Conservation (phyloP, 495 filamentous ascomycete genomes). For the Astrothelium macrocarpum region DNA sequence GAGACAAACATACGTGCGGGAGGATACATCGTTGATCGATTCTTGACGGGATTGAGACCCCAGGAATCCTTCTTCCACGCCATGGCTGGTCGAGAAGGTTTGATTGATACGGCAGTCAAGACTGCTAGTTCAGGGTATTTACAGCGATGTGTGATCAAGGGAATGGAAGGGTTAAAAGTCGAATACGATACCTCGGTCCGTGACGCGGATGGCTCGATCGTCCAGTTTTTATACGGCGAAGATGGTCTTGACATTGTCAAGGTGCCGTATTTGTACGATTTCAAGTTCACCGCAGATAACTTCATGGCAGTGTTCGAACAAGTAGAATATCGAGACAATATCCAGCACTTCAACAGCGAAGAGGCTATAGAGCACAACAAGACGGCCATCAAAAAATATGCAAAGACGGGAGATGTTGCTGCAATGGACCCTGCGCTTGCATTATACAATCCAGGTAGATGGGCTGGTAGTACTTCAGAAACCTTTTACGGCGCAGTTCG, state of each 20-base stretch:
- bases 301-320: slow-evolving; percentile 46
- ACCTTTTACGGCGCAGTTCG: slow-evolving; percentile 60
- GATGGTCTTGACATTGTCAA: slow-evolving; percentile 92
- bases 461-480: slow-evolving; percentile 82
- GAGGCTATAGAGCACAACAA: slow-evolving; percentile 56
- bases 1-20: slow-evolving; percentile 85
- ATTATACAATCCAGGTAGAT: slow-evolving; percentile 60
- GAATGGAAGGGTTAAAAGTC: slow-evolving; percentile 90
- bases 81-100: slow-evolving; percentile 96
- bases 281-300: slow-evolving; percentile 83
- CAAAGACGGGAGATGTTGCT: slow-evolving; percentile 56
- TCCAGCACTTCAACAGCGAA: slow-evolving; percentile 33
- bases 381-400: slow-evolving; percentile 67
- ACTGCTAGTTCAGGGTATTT: slow-evolving; percentile 94
- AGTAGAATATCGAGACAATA: slow-evolving; percentile 43
- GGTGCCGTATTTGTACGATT: slow-evolving; percentile 82
- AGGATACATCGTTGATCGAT: slow-evolving; percentile 89
- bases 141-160: slow-evolving; percentile 96
- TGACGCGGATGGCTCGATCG: slow-evolving; percentile 82
- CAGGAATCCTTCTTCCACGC: slow-evolving; percentile 99
- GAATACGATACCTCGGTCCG: slow-evolving; percentile 90
- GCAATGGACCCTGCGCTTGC: slow-evolving; percentile 70
- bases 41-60: slow-evolving; percentile 94
- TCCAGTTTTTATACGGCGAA: slow-evolving; percentile 96
- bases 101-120: slow-evolving; percentile 99